Evolutionary conservation across 2,329 filamentous ascomycete species (phyloP).

Genomic region (Tolypocladium nubicola): DNA sequence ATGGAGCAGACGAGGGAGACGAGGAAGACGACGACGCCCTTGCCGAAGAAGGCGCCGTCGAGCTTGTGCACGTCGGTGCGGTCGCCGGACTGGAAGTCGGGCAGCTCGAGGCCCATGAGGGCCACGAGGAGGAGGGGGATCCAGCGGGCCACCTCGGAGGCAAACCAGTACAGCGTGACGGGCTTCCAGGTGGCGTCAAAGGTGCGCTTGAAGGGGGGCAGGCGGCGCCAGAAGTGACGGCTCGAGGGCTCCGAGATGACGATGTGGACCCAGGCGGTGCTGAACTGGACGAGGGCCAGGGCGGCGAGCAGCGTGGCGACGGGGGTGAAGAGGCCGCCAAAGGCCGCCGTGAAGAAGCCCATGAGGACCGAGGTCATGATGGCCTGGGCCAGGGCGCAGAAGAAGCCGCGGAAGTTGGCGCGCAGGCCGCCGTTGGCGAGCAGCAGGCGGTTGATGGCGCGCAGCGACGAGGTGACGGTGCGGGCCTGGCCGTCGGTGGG

Average conservation of each 20-base stretch:
- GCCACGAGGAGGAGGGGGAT: constrained; percentile 32
- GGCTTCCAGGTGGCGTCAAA: constrained; percentile 62
- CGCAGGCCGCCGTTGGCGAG: constrained; percentile 50
- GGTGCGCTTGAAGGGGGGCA: constrained; percentile 53
- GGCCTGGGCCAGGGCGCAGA: constrained; percentile 32
- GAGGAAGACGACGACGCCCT: constrained; percentile 33
- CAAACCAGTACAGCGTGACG: constrained; percentile 50
- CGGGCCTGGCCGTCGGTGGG: constrained; percentile 21
- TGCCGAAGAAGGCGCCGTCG: constrained; percentile 19
- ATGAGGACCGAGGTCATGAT: constrained; percentile 25
- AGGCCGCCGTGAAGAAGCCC: constrained; percentile 30
- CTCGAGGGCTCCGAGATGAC: constrained; percentile 62
- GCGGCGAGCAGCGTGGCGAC: constrained; percentile 40
- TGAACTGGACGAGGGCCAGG: constrained; percentile 55
- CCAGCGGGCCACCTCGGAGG: constrained; percentile 37
- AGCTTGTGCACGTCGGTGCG: constrained; percentile 20
- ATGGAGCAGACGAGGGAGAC: constrained; percentile 41
- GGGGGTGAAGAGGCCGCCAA: constrained; percentile 33
- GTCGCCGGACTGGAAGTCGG: constrained; percentile 22
- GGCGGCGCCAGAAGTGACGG: constrained; percentile 56
- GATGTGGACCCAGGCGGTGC: constrained; percentile 75
- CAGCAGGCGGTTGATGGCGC: constrained; percentile 44
- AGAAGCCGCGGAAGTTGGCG: constrained; percentile 60
- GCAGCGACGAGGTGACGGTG: constrained; percentile 40
- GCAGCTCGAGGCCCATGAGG: constrained; percentile 33